Base-by-base conservation (phyloP, 495 filamentous ascomycete species). In the Cladorrhinum samala region DNA sequence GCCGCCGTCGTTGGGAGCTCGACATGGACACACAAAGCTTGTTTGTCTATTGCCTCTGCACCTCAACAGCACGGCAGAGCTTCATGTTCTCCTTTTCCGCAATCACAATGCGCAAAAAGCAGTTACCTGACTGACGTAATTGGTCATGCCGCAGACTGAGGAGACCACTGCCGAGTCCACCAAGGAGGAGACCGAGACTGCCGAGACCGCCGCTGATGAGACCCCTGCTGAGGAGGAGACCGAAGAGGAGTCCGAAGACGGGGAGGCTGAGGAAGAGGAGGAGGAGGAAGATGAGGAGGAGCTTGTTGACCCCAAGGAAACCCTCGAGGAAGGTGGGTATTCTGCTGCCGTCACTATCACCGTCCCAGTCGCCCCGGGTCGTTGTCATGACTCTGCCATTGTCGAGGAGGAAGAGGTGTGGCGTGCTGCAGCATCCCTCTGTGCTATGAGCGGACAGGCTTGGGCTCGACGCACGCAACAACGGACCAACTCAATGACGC, bases 251-350 rank as follows among this genome's bases (percentile, higher is more conserved):
- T 71, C 72, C 38, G 76, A 73, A 3, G 76, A 69, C 37, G 75
- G 69, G 13, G 46, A n/a, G n/a, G n/a, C n/a, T n/a, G n/a, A n/a
- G n/a, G 81, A 81, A 19, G 84, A 88, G 48, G 88, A 88, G 49
- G 88, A 92, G 48, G 89, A 93, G 53, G 89, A 93, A 13, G 91
- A 94, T 54, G 91, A 94, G 59, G 89, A 95, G 56, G 92, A 97
- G 78, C 78, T 83, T 45, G 83, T 83, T 59, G 93, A 98, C 67
- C 80, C 82, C 54, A 94, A 94, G 80, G 88, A 90, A 55, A 83
- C 83, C 74, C 70, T 98, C 51, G 86, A 93, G 66, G 89, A 91
- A 78, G 91, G 93, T 96, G 74, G 73, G 87, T 87, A 53, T 38
- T 13, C 39, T 45, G 30, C 27, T 41, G 36, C 49, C 24, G 24